phyloP scores from a whole-genome alignment of 768 basidiomycete species.

The Solioccasus polychromus region DNA sequence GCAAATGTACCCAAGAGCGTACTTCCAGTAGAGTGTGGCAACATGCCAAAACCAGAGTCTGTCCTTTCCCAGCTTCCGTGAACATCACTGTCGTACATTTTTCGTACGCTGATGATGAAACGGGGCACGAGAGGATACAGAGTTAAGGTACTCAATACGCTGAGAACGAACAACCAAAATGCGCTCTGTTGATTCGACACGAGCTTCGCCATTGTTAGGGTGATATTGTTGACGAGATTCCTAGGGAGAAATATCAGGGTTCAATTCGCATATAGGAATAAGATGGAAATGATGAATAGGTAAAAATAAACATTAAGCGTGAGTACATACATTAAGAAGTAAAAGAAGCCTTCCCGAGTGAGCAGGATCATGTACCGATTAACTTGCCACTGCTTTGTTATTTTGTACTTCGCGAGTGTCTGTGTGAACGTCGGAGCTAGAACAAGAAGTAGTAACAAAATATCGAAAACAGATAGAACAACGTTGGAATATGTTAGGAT shows the following conservation, averaged over 20 bases:
- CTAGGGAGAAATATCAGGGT: background rate
- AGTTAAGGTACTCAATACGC: background rate
- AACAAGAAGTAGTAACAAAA: conserved; percentile 4
- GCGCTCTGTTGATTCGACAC: background rate
- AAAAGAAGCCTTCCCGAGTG: conserved; percentile 6
- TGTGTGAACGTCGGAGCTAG: background rate
- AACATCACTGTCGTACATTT: background rate
- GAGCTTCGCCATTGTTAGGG: background rate
- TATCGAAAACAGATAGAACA: background rate
- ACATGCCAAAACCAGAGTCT: conserved; percentile 5
- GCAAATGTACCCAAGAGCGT: no score
- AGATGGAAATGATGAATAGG: background rate
- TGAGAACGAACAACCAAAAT: background rate
- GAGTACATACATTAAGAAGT: conserved; percentile 12
- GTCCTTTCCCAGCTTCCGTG: background rate
- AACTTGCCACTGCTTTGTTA: conserved; percentile 3
- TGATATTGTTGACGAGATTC: background rate
- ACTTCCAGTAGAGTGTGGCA: no score
- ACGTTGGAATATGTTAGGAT: background rate
- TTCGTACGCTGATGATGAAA: conserved; percentile 11
- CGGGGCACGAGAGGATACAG: conserved; percentile 1
- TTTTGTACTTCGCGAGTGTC: background rate
- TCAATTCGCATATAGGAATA: background rate
- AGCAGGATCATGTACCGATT: conserved; percentile 8
- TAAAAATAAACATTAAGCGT: background rate